Evolutionary conservation across 202 grass and related monocot genomes (phyloP), one percentile per base, ranked within the genome.

Genomic region (Bolboschoenoplectus hybrid): DNA sequence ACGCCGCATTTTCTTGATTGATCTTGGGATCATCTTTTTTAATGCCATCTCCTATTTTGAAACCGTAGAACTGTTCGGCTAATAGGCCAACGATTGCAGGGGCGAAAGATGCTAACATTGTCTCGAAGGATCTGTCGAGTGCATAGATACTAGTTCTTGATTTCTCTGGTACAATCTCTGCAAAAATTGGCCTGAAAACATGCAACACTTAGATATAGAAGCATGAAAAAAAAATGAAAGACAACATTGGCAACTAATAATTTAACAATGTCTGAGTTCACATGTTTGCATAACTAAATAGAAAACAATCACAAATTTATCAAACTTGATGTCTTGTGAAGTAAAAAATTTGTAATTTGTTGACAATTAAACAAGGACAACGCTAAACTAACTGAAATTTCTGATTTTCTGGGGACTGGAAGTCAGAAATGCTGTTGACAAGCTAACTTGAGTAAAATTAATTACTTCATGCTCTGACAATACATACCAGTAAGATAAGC

Each of bases 61-160:
- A 97, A 9, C 89, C 92, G 26, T 86, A 97, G 6, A 90, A 51
- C 6, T 57, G 81, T 53, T 97, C 84, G 0, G 94, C 94, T 10
- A 97, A 69, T 45, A 97, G 80, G 50, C 92, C 95, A 38, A 94
- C 92, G 51, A 93, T 63, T 12, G 92, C 89, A 51, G 91, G 95
- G 1, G 91, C 92, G 36, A 92, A 97, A 43, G 95, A 94, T 13
- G 92, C 66, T 65, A 94, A 81, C 1, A 94, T 58, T 0, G 92
- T 89, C 86, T 94, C 91, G 1, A 97, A 97, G 14, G 95, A 93
- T 80, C 86, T 86, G 65, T 93, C 95, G 43, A 97, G 46, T 1
- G 92, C 92, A 2, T 94, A 97, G 49, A 97, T 94, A 32, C 91
- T 97, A 67, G 95, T 90, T 73, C 95, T 88, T 85, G 89, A 91